Conservation (phyloP, 2,329 filamentous ascomycete species). For the Apiospora marii region DNA sequence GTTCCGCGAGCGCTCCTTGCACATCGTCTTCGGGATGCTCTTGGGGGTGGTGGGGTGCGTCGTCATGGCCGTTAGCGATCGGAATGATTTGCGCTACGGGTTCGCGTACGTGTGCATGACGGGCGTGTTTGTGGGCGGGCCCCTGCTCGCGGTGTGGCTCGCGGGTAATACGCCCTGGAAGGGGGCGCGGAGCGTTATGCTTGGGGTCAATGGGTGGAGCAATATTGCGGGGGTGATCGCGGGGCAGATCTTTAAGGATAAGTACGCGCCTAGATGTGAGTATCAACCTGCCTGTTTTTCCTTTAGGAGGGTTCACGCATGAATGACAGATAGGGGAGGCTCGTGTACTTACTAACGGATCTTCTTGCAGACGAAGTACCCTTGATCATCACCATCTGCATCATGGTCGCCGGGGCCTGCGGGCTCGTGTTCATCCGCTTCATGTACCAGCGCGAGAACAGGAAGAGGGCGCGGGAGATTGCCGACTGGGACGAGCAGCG, state of each 20-base stretch:
- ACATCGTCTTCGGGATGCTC: slow-evolving; percentile 33
- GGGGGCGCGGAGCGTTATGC: slow-evolving; percentile 58
- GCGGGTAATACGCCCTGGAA: slow-evolving; percentile 61
- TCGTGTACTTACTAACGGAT: not conserved
- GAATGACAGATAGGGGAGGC: too few relatives aligned
- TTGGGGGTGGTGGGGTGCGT: slow-evolving; percentile 33
- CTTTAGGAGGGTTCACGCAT: too few relatives aligned
- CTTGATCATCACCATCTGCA: slow-evolving; percentile 4
- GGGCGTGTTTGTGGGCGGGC: slow-evolving; percentile 55
- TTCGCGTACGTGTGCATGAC: slow-evolving; percentile 36
- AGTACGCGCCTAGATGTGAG: slow-evolving; percentile 34
- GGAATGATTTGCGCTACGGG: slow-evolving; percentile 33
- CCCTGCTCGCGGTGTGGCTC: slow-evolving; percentile 62
- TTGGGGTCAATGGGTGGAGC: slow-evolving; percentile 63
- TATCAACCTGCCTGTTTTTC: not conserved
- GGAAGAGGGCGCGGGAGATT: not conserved
- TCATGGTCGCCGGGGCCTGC: slow-evolving; percentile 1
- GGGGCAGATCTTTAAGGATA: slow-evolving; percentile 36
- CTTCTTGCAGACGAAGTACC: not conserved
- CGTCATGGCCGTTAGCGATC: slow-evolving; percentile 33
- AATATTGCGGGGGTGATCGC: slow-evolving; percentile 37
- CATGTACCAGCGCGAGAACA: slow-evolving; percentile 16
- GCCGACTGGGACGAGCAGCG: not conserved
- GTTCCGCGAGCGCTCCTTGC: slow-evolving; percentile 34
- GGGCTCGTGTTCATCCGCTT: slow-evolving; percentile 4